A percentile compares a stretch with the other conserved stretches of the same genome.
Conservation (phyloP, 1,284 basidiomycete genomes). For the Athelia psychrophila region DNA sequence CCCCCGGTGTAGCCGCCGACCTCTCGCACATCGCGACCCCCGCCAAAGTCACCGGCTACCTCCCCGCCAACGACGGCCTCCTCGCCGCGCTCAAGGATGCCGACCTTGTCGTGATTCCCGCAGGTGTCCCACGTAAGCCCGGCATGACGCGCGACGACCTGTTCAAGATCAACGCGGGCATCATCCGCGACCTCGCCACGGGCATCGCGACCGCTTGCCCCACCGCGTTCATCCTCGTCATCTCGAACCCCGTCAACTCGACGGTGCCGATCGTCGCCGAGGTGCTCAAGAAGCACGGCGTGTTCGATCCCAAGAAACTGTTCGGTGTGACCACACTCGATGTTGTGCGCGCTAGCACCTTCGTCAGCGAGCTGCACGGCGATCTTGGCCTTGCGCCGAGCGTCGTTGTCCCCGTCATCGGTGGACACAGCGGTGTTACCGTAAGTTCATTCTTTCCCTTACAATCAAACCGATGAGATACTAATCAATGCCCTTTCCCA, state of each 20-base stretch:
- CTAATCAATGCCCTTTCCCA: conserved; percentile 24
- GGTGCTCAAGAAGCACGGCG: conserved; percentile 89
- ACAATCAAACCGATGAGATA: conserved; percentile 2
- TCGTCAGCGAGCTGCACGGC: conserved; percentile 81
- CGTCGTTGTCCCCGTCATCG: conserved; percentile 87
- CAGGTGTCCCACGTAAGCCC: conserved; percentile 96
- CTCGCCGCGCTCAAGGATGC: conserved; percentile 83
- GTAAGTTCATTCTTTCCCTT: conserved; percentile 35
- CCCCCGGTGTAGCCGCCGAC: conserved; percentile 95
- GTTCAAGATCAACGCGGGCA: conserved; percentile 99
- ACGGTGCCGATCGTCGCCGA: conserved; percentile 97
- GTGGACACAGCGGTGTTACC: conserved; percentile 95
- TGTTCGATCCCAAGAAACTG: conserved; percentile 89
- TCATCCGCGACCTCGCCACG: conserved; percentile 90
- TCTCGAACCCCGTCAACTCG: conserved; percentile 96
- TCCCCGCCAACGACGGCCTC: conserved; percentile 76
- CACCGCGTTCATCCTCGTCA: conserved; percentile 93
- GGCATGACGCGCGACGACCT: conserved; percentile 78
- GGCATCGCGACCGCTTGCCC: conserved; percentile 85
- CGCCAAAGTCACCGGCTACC: conserved; percentile 76
- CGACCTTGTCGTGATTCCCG: conserved; percentile 93
- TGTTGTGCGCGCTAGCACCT: conserved; percentile 95
- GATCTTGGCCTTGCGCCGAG: conserved; percentile 62
- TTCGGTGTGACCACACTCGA: conserved; percentile 99
- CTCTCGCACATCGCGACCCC: conserved; percentile 86